Base-by-base conservation (phyloP, 805 yeast species). In the Yamadazyma phyllophila region DNA sequence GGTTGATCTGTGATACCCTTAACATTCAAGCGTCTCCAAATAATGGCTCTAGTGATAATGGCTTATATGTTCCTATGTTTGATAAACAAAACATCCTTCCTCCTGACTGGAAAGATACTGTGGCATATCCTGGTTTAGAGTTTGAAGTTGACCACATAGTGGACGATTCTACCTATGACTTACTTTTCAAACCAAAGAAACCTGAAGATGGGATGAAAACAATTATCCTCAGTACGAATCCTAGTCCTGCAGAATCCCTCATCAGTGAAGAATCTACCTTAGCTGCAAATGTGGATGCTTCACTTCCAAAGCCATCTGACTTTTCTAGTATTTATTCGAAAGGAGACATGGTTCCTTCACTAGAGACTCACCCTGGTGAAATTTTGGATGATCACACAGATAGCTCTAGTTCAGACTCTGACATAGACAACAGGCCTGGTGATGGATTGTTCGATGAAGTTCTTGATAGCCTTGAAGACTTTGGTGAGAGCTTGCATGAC, bases 1-100 rank as follows among this genome's bases (percentile, higher is more conserved):
- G 83, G 52, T 73, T 91, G 17, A 48, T 91, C 2, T 85, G 96
- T 63, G 85, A 85, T 12, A 71, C 85, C 1, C 64, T 87, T 45
- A 58, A 60, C 26, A 38, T 78, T 26, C 39, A 11, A 3, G 84
- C 89, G 0, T 69, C 82, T 7, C 62, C 74, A 1, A 85, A 83
- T 54, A 85, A 85, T 54, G 92, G 92, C 1, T 61, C 80, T 0
- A 30, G 27, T 13, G 30, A 46, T 9, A 30, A 39, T 12, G 48
- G 46, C 2, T 27, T 39, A 15, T 39, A 39, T 14, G 24, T 10
- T 12, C 26, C 48, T 0, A 45, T 55, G 0, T 37, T 69, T 13
- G 55, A 72, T 4, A 30, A 46, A 1, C 42, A 48, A 0, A 69
- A 71, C 44, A 5, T 33, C 2, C 59, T 80, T 27, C 70, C 69